These are phyloP conservation scores for Blastobotrys buckinghamii DNA, from an alignment of 1,139 yeast genomes.

Conservation along the genomic window DNA sequence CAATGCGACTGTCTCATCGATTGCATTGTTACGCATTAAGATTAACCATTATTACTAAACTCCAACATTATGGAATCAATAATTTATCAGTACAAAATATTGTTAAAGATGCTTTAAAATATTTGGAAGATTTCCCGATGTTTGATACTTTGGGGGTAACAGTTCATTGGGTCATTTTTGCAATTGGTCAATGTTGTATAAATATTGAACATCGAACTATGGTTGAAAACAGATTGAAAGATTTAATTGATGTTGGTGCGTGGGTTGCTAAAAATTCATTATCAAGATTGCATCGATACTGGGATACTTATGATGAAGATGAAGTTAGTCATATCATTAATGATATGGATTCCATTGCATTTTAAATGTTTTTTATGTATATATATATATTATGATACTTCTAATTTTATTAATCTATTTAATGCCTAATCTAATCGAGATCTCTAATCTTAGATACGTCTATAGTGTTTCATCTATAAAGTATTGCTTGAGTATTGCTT, in stretches of 20 bases:
- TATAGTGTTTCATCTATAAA: too few species aligned
- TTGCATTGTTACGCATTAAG: conserved; percentile 16
- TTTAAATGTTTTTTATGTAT: conserved; percentile 4
- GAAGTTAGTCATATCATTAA: conserved; percentile 9
- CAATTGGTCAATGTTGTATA: conserved; percentile 20
- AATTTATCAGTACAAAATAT: conserved; percentile 2
- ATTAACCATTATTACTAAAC: background rate
- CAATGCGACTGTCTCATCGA: conserved; percentile 15
- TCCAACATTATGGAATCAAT: background rate
- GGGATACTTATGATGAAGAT: conserved; percentile 19
- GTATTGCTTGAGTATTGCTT: too few species aligned
- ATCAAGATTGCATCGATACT: conserved; percentile 17
- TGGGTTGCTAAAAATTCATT: conserved; percentile 21
- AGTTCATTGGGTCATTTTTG: conserved; percentile 19
- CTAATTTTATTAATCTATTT: too few species aligned
- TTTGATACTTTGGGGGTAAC: conserved; percentile 20
- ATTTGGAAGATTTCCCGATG: conserved; percentile 15
- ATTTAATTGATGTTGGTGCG: conserved; percentile 17
- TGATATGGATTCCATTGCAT: conserved; percentile 19
- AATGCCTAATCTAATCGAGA: too few species aligned
- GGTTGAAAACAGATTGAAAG: conserved; percentile 15
- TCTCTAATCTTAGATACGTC: too few species aligned
- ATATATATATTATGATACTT: background rate
- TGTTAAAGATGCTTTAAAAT: conserved; percentile 5
- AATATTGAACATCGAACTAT: conserved; percentile 20